Evolutionary conservation across 148 eudicot species (phyloP).

Genomic region (Cornus controversa): DNA sequence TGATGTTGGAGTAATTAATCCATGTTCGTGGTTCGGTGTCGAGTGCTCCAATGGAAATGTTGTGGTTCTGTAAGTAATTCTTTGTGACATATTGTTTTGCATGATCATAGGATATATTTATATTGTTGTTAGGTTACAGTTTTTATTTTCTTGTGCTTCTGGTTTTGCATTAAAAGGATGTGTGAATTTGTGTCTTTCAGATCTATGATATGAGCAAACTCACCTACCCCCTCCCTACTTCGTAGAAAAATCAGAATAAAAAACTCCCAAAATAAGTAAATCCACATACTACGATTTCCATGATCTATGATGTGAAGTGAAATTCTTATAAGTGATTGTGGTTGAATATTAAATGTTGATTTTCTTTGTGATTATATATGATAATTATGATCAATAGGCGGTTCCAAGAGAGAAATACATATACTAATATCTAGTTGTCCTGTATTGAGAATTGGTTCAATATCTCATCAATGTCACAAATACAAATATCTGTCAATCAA

Average conservation of each 20-base stretch:
- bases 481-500: background rate
- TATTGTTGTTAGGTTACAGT: background rate
- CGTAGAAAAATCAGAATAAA: too few species aligned
- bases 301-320: too few species aligned
- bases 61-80: slow-evolving; percentile 60
- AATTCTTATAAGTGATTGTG: background rate
- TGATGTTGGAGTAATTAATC: slow-evolving; percentile 45
- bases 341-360: background rate
- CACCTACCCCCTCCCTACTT: background rate
- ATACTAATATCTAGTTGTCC: background rate
- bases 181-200: background rate
- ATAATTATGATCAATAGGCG: background rate
- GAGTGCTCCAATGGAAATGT: slow-evolving; percentile 60
- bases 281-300: too few species aligned
- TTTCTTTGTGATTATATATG: background rate
- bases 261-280: too few species aligned
- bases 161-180: slow-evolving; percentile 16
- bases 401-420: background rate
- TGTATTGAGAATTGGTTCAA: background rate
- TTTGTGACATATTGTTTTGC: slow-evolving; percentile 8
- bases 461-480: background rate
- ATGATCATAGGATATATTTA: background rate
- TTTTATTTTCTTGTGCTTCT: slow-evolving; percentile 8
- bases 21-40: slow-evolving; percentile 79
- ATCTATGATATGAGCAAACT: background rate